Evolutionary conservation across 305 asterid genomes (phyloP).

Genomic region (Rubia peregrina): DNA sequence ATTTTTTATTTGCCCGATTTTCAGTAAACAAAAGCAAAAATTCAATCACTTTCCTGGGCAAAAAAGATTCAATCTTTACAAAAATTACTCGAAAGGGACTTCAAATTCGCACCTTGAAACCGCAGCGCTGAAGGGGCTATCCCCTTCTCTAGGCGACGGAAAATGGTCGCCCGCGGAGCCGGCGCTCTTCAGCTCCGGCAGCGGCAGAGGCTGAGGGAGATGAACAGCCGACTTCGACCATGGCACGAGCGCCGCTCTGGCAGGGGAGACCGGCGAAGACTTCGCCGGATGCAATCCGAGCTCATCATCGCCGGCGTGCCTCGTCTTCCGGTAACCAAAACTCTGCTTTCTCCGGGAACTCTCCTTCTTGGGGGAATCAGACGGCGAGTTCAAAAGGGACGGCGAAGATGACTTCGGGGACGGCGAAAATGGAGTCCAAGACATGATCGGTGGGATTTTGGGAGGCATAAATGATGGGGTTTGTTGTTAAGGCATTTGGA

Average conservation of each 20-base stretch:
- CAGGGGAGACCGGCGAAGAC: constrained; percentile 59
- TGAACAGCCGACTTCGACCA: constrained; percentile 70
- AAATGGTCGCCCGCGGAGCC: constrained; percentile 15
- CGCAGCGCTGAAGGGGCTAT: constrained; percentile 25
- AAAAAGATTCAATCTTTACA: neutral
- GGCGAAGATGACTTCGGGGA: constrained; percentile 13
- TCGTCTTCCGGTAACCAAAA: constrained; percentile 39
- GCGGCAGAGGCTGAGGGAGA: constrained; percentile 55
- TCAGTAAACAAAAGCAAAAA: neutral
- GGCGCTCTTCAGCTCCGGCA: constrained; percentile 35
- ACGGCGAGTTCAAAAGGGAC: constrained; percentile 18
- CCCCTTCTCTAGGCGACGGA: constrained; percentile 17
- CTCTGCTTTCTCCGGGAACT: constrained; percentile 29
- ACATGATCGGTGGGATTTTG: constrained; percentile 11
- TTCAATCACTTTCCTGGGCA: neutral
- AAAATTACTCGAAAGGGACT: neutral
- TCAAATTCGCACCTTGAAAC: constrained; percentile 33
- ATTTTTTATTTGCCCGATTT: neutral
- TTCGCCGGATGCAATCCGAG: constrained; percentile 32
- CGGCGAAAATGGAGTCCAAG: constrained; percentile 44
- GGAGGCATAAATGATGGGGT: neutral
- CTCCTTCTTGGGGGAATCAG: constrained; percentile 29
- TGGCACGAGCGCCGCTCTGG: constrained; percentile 27
- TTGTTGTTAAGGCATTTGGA: constrained; percentile 1
- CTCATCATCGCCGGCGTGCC: constrained; percentile 49